Evolutionary conservation across 495 filamentous ascomycete species (phyloP), one percentile per base, ranked within the genome.

Genomic region (Lepraria neglecta): DNA sequence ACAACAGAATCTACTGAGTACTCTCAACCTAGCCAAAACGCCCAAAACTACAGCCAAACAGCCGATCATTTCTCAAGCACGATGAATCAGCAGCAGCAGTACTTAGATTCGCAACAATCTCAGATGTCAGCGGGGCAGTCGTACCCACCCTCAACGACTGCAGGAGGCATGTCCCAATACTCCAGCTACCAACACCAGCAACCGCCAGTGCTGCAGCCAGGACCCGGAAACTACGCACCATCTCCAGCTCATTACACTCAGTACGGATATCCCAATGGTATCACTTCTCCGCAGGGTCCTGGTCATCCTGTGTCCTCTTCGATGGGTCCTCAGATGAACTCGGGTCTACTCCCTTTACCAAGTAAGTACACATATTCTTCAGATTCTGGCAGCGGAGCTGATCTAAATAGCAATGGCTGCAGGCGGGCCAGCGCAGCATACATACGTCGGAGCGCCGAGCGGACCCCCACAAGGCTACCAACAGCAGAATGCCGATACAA

Each of bases 31-130:
- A 53, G 35, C n/a, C 65, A 59, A 35, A 17, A 61, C 43, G 53
- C 21, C 27, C 62, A 64, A 33, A 31, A 47, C 17, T 68, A 67
- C 59, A 35, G 44, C 17, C 52, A 55, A 30, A 27, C 47, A 10
- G 24, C 45, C 11, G 59, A 62, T 6, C 28, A 44, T 4, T 69
- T 61, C 45, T 47, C 33, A 33, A 42, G 51, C 55, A 56, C 50
- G 30, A 96, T 98, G 90, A 96, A 97, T 76, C 84, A 88, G 68
- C 77, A 80, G 50, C 85, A 85, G 67, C 82, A 84, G 62, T 94
- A 96, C 68, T 87, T 91, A 84, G 92, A 95, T 64, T 90, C 86
- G 51, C 82, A 92, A 69, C 81, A 83, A 50, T 76, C 83, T 51
- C 89, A 95, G 72, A 84, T 96, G 79, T 91, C 91, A 62, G 82